Base-by-base conservation (phyloP, 495 filamentous ascomycete genomes). In the Darksidea phi region DNA sequence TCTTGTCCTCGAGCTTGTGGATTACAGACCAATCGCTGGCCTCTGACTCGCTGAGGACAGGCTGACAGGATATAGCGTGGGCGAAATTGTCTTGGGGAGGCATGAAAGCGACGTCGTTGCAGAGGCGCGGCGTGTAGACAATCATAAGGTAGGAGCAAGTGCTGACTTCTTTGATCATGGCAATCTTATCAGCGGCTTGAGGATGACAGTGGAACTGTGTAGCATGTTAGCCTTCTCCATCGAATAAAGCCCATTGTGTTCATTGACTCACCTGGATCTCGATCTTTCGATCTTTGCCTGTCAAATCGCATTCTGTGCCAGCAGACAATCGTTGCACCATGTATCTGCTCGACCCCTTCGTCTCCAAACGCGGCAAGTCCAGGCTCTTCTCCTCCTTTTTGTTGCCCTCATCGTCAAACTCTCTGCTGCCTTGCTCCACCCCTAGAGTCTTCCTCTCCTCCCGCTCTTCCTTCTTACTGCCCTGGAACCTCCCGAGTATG, bases 111-210 rank as follows among this genome's bases (percentile, higher is more conserved):
- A 91, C 85, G 63, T 98, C 94, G 70, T 88, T 86, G 73, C 94
- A 98, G 45, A 98, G 84, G 1, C 93, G 84, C 2, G 94, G 90
- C 0, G 94, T 98, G 70, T 97, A 88, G 51, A 98, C 84, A 0
- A 95, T 84, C 90, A 98, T 95, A 42, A 97, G 76, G 64, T 98
- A 98, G 21, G 89, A 86, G 75, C 94, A 98, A 8, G 91, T 97
- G 8, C 86, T 87, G 4, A 95, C 80, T 71, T 98, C 94, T 70
- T 98, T 98, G 76, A 98, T 95, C 82, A 88, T 91, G 46, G 86
- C 88, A 63, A 97, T 97, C 7, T 87, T 86, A 72, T 97, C 93
- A 18, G 81, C 76, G 6, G 80, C 84, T 62, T 89, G 85, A 1
- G 92, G 89, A 65, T 89, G 85, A 77, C 94, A 98, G 74, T 98